Base-by-base conservation (phyloP, 306 rosid genomes). In the Crataegus laevigata region DNA sequence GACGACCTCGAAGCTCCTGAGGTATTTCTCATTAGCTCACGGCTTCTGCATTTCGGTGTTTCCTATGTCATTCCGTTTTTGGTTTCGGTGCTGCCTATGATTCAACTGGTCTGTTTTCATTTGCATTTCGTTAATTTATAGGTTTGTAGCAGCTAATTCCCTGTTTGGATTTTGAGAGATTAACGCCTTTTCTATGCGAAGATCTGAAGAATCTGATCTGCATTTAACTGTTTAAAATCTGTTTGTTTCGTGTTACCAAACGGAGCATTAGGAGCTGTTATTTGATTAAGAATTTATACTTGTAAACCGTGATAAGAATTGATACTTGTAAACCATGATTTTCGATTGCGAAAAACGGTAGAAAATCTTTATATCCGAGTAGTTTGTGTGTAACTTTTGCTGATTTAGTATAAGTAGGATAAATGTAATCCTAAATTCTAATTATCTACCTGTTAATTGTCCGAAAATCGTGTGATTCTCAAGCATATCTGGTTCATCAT, bases 1-100 rank as follows among this genome's bases (percentile, higher is more conserved):
- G 89, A 89, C 38, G 96, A 85, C 63, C 69, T 76, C 81, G 85
- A 82, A 22, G 85, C 63, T 28, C 55, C 86, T 14, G 84, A 89
- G 98, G 79, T 87, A 74, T 4, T 4, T 65, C 63, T 22, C 22
- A 69, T 79, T 55, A 36, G 51, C 58, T 80, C 82, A 1, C 66
- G 6, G 57, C 12, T 68, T 38, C 50, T 69, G 29, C 21, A 34
- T 36, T 71, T 17, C 25, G 36, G n/a, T 65, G 11, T 42, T 72
- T 54, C 14, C 29, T 21, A 5, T n/a, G 59, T 68, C 59, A 51
- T 72, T 60, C 36, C 28, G 7, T 8, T 66, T 69, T 30, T 59
- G 11, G 6, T 67, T 72, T 47, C 54, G 54, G 15, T 6, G 50
- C 17, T 54, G 22, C 58, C 25, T 30, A 11, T 52, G 69, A 43